phyloP scores from a whole-genome alignment of 1,284 basidiomycete genomes.

The Tylopilus orsonianus region DNA sequence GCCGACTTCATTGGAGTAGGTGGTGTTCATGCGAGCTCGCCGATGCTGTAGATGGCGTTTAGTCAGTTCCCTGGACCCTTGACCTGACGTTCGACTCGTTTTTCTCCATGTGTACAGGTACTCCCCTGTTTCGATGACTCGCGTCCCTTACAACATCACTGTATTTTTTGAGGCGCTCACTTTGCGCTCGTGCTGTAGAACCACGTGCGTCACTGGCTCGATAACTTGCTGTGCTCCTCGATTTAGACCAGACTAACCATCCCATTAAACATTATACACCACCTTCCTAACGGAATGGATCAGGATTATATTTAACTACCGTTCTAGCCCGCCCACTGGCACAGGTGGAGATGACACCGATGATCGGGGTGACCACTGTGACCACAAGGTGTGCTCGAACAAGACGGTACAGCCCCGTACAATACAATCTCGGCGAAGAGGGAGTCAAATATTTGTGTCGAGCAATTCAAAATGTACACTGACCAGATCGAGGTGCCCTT shows the following conservation, averaged over 20 bases:
- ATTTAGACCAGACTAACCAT: not conserved
- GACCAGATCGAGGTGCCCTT: conserved; percentile 6
- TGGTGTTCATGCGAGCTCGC: conserved; percentile 9
- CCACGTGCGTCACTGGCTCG: conserved; percentile 16
- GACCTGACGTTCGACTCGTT: conserved; percentile 11
- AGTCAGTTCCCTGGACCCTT: conserved; percentile 7
- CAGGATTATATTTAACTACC: no score
- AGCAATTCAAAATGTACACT: conserved; percentile 43
- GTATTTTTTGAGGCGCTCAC: conserved; percentile 1
- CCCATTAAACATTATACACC: conserved; percentile 3
- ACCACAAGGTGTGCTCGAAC: no score
- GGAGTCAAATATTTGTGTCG: conserved; percentile 36
- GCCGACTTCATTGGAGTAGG: conserved; percentile 12
- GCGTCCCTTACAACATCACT: not conserved
- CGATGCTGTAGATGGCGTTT: conserved; percentile 12
- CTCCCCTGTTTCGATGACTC: not conserved
- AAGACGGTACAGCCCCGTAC: no score
- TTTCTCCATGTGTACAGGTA: not conserved
- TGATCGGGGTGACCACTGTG: not conserved
- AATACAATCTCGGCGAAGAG: no score
- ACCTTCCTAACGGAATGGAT: conserved; percentile 39
- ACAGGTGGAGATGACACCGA: conserved; percentile 43
- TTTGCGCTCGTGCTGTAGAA: conserved; percentile 12
- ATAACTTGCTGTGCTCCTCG: conserved; percentile 1
- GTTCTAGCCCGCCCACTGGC: conserved; percentile 53